Conservation (phyloP, 768 basidiomycete species). For the Lactarius quietus region DNA sequence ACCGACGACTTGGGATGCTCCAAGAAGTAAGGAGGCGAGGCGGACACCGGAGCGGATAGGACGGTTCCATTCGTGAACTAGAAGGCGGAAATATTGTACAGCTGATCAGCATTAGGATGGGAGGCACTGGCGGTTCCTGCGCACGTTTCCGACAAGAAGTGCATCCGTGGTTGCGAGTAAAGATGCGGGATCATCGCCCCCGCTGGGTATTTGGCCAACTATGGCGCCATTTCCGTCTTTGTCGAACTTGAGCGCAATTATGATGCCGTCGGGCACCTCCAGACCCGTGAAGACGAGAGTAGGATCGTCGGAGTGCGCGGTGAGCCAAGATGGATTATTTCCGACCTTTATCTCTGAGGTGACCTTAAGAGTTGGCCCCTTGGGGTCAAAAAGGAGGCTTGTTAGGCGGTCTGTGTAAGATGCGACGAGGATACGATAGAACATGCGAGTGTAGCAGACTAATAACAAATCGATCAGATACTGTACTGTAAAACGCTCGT, state of each 20-base stretch:
- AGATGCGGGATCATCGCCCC: conserved; percentile 63
- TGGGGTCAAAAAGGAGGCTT: conserved; percentile 60
- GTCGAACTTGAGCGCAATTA: conserved; percentile 57
- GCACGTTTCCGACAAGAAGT: conserved; percentile 67
- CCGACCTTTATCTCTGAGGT: conserved; percentile 49
- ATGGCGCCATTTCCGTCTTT: conserved; percentile 49
- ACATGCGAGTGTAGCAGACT: conserved; percentile 8
- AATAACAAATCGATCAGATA: neutral
- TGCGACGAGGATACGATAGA: conserved; percentile 50
- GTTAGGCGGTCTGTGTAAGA: conserved; percentile 64
- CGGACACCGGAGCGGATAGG: conserved; percentile 51
- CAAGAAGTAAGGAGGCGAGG: conserved; percentile 44
- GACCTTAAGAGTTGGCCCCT: conserved; percentile 42
- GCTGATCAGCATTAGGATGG: neutral
- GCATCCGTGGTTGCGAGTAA: conserved; percentile 54
- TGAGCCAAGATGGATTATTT: conserved; percentile 74
- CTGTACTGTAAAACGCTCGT: too few species aligned
- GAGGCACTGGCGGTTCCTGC: too few species aligned
- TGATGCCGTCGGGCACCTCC: conserved; percentile 63
- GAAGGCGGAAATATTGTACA: conserved; percentile 4
- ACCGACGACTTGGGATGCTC: conserved; percentile 31
- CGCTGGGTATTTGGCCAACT: conserved; percentile 48
- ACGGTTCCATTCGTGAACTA: conserved; percentile 71
- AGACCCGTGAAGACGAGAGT: conserved; percentile 63
- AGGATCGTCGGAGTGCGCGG: conserved; percentile 51